Evolutionary conservation across 2,329 filamentous ascomycete species (phyloP).

Genomic region (Cytospora chrysosperma): DNA sequence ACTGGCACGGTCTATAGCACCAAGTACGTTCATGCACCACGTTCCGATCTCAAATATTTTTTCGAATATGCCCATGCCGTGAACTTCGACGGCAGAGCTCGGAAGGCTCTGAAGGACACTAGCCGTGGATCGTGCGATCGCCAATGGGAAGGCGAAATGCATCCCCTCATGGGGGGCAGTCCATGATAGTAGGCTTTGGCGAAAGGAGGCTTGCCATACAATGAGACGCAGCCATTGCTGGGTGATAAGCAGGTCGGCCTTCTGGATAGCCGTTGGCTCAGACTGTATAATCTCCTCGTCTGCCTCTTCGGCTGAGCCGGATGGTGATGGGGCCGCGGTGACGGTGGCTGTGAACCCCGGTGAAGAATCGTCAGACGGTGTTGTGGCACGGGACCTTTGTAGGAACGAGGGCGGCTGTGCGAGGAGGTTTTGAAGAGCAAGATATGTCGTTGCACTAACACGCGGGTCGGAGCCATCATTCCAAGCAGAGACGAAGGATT

Average conservation of each 20-base stretch:
- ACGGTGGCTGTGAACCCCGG: slow-evolving; percentile 21
- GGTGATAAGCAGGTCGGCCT: slow-evolving; percentile 66
- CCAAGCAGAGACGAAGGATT: slow-evolving; percentile 63
- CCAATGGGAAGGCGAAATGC: slow-evolving; percentile 60
- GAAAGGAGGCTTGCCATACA: slow-evolving; percentile 71
- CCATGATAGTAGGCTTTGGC: slow-evolving; percentile 62
- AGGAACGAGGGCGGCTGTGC: slow-evolving; percentile 36
- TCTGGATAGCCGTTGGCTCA: slow-evolving; percentile 60
- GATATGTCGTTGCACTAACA: slow-evolving; percentile 36
- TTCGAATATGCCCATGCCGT: slow-evolving; percentile 50
- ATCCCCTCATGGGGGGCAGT: slow-evolving; percentile 57
- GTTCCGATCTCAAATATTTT: slow-evolving; percentile 50
- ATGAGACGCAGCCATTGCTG: slow-evolving; percentile 71
- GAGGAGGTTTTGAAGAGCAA: slow-evolving; percentile 37
- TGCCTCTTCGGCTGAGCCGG: slow-evolving; percentile 31
- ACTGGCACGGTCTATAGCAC: slow-evolving; percentile 34
- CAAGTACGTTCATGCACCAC: slow-evolving; percentile 45
- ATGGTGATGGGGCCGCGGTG: slow-evolving; percentile 16
- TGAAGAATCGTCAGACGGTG: slow-evolving; percentile 32
- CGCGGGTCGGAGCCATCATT: slow-evolving; percentile 52
- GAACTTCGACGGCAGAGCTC: slow-evolving; percentile 43
- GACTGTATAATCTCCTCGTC: slow-evolving; percentile 50
- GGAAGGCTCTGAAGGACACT: slow-evolving; percentile 42
- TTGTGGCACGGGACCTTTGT: slow-evolving; percentile 25
- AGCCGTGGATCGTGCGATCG: slow-evolving; percentile 59